Base-by-base conservation (phyloP, 495 filamentous ascomycete genomes). In the Lasiosphaeris hirsuta region DNA sequence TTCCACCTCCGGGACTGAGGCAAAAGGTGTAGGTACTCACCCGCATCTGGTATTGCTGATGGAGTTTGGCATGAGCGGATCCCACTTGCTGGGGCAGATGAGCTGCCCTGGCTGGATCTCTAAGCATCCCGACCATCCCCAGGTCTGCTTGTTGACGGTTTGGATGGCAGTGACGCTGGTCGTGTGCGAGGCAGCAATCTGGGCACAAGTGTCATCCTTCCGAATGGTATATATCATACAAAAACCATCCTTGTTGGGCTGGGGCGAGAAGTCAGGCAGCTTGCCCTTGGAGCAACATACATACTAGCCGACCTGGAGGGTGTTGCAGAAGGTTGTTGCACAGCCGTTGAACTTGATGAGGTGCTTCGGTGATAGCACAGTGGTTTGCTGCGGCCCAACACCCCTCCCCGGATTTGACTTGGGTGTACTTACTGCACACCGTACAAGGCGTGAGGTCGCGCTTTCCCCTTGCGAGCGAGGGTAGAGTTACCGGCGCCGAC, bases 261-360 rank as follows among this genome's bases (percentile, higher is more conserved):
- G 64, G 1, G 78, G 78, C 8, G 54, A 60, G 10, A 62, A 59
- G 51, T 78, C 66, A 0, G 73, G 72, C 9, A 70, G 49, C 3
- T 47, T 18, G 18, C 74, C 78, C 7, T 45, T 30, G 1, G 71
- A 67, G 56, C 79, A 80, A 65, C 78, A 81, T 15, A 78, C 54
- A 13, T 37, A 34, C 49, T 45, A 40, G 15, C 47, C 45, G n/a
- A 7, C 10, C 17, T 30, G 2, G 6, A 51, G 49, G 1, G 1
- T 10, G n/a, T 11, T 1, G 36, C 49, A 51, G 17, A 51, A 51
- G 34, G 1, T 6, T 2, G n/a, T 43, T 10, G 3, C 14, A 17
- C n/a, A n/a, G n/a, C n/a, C n/a, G 41, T 43, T 43, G 41, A 43
- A 43, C 41, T 9, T 1, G 14, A 17, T 0, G 41, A 43, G 14